Conservation (phyloP, 2,329 filamentous ascomycete species). For the Fusarium metavorans region DNA sequence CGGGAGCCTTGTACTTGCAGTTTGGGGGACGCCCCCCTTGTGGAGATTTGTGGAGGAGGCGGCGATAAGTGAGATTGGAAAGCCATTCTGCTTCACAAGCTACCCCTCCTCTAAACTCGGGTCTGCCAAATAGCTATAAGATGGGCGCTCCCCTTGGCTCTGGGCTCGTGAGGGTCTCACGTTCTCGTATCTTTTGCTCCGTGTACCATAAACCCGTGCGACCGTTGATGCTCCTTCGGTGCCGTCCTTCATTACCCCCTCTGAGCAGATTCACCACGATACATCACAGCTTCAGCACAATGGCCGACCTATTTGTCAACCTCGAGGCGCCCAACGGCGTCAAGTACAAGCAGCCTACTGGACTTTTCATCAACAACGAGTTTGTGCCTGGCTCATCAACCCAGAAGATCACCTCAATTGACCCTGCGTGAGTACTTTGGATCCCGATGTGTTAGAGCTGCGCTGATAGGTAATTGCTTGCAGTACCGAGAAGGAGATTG, state of each 20-base stretch:
- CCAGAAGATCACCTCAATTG: conserved; percentile 44
- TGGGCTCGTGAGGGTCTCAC: conserved; percentile 3
- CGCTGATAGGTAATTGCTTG: not conserved
- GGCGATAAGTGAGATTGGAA: conserved; percentile 15
- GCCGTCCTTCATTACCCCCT: conserved; percentile 24
- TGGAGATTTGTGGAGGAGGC: conserved; percentile 30
- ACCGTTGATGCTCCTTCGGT: conserved; percentile 7
- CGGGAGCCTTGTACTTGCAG: conserved; percentile 3
- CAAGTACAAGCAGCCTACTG: conserved; percentile 78
- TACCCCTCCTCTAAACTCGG: conserved; percentile 33
- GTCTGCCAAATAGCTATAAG: conserved; percentile 32
- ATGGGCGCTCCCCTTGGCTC: conserved; percentile 27
- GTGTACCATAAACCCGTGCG: conserved; percentile 2
- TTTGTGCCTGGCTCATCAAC: conserved; percentile 65
- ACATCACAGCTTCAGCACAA: conserved; percentile 34
- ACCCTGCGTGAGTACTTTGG: conserved; percentile 44
- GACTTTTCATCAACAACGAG: conserved; percentile 88
- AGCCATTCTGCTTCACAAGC: not conserved
- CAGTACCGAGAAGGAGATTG: conserved; percentile 47
- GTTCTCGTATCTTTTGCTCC: conserved; percentile 10
- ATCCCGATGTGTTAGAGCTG: too few relatives aligned
- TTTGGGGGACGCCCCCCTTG: conserved; percentile 9
- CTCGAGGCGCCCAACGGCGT: conserved; percentile 83
- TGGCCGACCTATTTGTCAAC: conserved; percentile 57
- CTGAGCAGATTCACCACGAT: conserved; percentile 15